Evolutionary conservation across 2,329 filamentous ascomycete genomes (phyloP), one percentile per base, ranked within the genome.

Genomic region (Alternaria metachromatica): DNA sequence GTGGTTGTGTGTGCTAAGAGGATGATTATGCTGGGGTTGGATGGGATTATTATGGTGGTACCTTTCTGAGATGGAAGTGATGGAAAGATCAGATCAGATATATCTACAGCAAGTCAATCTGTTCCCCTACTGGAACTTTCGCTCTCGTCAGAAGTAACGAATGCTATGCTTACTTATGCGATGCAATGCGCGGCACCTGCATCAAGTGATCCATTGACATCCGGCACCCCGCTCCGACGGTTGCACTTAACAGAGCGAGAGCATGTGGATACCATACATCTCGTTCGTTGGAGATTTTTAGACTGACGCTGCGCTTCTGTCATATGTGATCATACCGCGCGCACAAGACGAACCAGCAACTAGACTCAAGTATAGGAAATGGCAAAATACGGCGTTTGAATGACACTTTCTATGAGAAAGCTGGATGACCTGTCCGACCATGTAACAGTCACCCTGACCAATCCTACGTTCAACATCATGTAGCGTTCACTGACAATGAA

Each of bases 161-260:
- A 10, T 33, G 43, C 7, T 6, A 26, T 30, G 25, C 7, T 26
- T 28, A 37, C 43, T 25, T 50, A 41, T 46, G 50, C 20, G 4
- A n/a, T 33, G 25, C 49, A 18, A 53, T 12, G 13, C 10, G 11
- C 30, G 12, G 10, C 28, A 25, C 20, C 20, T 53, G 49, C 33
- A 41, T 26, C 25, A 41, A 49, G 45, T 45, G 33, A 25, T 15
- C 18, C n/a, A 20, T 20, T 54, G 15, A n/a, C 21, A 43, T 45
- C 37, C 60, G 60, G 60, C 5, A 63, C 60, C 60, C 60, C 60
- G 30, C 57, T 12, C 18, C 60, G 56, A n/a, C 7, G 6, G 26
- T 20, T 18, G 20, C 7, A 18, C 46, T 3, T 18, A 41, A 41
- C 15, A 41, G 37, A 23, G 26, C 10, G n/a, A 26, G 21, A n/a